Conservation (phyloP, 2,329 filamentous ascomycete species). For the Aspergillus fischeri region DNA sequence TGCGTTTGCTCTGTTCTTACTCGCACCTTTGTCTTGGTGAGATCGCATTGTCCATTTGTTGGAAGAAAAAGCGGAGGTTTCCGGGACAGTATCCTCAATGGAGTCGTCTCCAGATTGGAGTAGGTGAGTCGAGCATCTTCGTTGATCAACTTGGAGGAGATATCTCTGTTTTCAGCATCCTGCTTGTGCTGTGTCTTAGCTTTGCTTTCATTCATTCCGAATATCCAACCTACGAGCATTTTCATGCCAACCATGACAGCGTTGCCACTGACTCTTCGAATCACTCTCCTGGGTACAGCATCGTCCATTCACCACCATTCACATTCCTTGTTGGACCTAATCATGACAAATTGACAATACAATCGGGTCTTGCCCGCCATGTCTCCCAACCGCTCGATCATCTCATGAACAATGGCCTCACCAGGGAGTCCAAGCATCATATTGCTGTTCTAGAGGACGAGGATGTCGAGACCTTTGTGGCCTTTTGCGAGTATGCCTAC, state of each 20-base stretch:
- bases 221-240: neutral
- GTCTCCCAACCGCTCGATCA: conserved; percentile 42
- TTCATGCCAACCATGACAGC: conserved; percentile 10
- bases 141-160: neutral
- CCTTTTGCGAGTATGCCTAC: conserved; percentile 49
- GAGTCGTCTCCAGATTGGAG: conserved; percentile 28
- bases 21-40: neutral
- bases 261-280: conserved; percentile 18
- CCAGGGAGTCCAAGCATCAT: conserved; percentile 42
- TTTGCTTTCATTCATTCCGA: neutral
- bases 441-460: conserved; percentile 44
- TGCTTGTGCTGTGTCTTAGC: neutral
- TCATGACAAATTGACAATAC: conserved; percentile 45
- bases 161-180: neutral
- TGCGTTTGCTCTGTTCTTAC: neutral
- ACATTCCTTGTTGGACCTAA: conserved; percentile 45
- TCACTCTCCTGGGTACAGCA: conserved; percentile 27
- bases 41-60: neutral
- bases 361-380: conserved; percentile 42
- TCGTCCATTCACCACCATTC: conserved; percentile 42
- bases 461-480: conserved; percentile 47
- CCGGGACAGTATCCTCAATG: conserved; percentile 15
- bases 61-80: neutral
- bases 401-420: conserved; percentile 45
- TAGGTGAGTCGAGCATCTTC: conserved; percentile 22